These are phyloP conservation scores for Hanseniaspora valbyensis DNA, from an alignment of 805 yeast genomes.

Conservation along the genomic window DNA sequence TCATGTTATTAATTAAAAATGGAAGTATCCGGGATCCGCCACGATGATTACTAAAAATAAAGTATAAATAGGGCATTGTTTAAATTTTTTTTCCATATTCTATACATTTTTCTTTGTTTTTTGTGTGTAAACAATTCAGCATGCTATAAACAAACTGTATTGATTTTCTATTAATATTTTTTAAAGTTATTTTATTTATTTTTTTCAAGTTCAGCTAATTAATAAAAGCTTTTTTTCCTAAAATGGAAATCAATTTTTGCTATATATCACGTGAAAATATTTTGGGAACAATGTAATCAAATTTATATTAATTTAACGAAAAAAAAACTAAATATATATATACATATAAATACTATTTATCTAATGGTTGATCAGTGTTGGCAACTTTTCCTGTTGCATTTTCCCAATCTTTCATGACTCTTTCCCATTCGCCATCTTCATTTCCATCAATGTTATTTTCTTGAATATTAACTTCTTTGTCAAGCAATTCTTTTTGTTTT, in stretches of 20 bases:
- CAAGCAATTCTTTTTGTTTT: constrained; percentile 33
- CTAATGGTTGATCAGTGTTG: constrained; percentile 18
- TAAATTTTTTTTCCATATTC: no score
- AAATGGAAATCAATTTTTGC: not conserved
- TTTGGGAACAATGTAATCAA: no score
- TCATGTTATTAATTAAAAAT: no score
- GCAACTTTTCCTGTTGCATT: constrained; percentile 30
- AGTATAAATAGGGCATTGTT: no score
- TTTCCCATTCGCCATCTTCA: constrained; percentile 65
- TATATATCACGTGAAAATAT: no score
- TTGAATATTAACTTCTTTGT: constrained; percentile 30
- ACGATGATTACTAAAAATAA: no score
- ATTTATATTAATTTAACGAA: not conserved
- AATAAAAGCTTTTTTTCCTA: not conserved
- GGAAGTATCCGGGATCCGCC: no score
- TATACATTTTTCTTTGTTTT: not conserved
- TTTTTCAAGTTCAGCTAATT: not conserved
- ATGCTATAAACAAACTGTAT: not conserved
- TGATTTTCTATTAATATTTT: no score
- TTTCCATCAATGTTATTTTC: constrained; percentile 48
- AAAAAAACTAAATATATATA: not conserved
- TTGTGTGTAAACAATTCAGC: constrained; percentile 1
- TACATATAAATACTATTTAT: not conserved
- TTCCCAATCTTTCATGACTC: constrained; percentile 51
- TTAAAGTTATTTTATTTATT: no score